Conservation (phyloP, 257 asterid species). For the Osmanthus fragrans region DNA sequence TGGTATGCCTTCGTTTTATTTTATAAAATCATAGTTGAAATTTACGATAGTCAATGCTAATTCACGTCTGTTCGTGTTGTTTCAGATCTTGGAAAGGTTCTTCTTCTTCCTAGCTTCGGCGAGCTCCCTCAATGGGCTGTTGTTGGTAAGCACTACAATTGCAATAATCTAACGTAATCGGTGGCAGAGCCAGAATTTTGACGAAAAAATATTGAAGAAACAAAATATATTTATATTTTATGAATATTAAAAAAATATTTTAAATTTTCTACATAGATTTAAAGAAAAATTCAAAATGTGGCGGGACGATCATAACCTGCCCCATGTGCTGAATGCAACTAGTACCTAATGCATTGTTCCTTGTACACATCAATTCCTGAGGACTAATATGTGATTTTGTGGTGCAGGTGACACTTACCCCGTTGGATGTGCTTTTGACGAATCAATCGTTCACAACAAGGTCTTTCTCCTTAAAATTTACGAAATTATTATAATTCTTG, state of each 20-base stretch:
- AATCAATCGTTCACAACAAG: constrained; percentile 75
- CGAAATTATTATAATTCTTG: not conserved
- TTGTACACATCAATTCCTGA: not conserved
- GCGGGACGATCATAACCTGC: not conserved
- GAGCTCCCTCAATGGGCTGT: constrained; percentile 97
- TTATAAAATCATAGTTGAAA: not conserved
- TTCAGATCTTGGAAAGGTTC: constrained; percentile 87
- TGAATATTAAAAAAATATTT: no score
- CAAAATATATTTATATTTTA: no score
- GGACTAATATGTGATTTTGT: not conserved
- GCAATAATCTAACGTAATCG: no score
- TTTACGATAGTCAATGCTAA: not conserved
- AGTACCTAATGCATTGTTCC: not conserved
- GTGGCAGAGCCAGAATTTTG: no score
- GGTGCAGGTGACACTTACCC: constrained; percentile 75
- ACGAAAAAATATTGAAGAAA: no score
- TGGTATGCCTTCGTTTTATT: constrained; percentile 36
- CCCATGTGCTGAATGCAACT: not conserved
- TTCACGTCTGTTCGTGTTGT: not conserved
- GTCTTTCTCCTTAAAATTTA: constrained; percentile 22
- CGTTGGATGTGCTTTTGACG: constrained; percentile 85
- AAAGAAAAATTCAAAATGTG: no score
- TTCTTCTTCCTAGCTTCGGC: constrained; percentile 73
- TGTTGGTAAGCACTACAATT: constrained; percentile 46
- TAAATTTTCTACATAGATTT: no score